Evolutionary conservation across 2,329 filamentous ascomycete species (phyloP).

Genomic region (Pestalotiopsis sp.): DNA sequence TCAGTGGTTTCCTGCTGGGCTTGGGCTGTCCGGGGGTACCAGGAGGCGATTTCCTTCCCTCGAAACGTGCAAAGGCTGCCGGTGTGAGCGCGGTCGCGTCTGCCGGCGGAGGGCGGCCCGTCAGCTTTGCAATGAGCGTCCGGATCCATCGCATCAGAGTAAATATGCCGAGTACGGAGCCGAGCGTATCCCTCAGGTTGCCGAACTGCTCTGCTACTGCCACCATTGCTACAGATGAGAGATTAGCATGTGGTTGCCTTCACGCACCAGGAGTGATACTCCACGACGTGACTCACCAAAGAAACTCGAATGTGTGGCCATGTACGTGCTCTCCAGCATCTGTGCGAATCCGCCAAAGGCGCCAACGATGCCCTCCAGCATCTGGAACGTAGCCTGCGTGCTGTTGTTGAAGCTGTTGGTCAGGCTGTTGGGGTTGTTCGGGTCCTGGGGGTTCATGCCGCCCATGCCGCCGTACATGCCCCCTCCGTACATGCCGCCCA

Average conservation of each 20-base stretch:
- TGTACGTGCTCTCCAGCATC: conserved; percentile 99
- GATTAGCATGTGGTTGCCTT: not conserved
- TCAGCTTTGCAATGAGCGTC: conserved; percentile 88
- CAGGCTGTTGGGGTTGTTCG: conserved; percentile 89
- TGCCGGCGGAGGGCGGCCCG: conserved; percentile 85
- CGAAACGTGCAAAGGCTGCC: conserved; percentile 86
- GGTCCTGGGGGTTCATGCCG: conserved; percentile 53
- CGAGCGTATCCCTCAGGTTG: conserved; percentile 88
- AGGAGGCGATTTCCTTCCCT: conserved; percentile 61
- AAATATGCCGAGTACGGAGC: conserved; percentile 93
- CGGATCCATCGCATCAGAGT: conserved; percentile 94
- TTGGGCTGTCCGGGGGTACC: conserved; percentile 67
- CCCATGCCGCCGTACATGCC: conserved; percentile 37
- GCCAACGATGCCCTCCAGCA: conserved; percentile 95
- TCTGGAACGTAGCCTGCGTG: conserved; percentile 95
- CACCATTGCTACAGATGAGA: conserved; percentile 75
- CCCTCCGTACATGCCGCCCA: conserved; percentile 35
- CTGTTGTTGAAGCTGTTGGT: conserved; percentile 95
- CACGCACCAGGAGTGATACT: not conserved
- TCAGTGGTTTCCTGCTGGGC: conserved; percentile 91
- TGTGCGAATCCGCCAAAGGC: conserved; percentile 98
- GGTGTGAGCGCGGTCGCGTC: conserved; percentile 87
- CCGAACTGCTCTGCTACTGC: conserved; percentile 97
- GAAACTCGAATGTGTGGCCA: conserved; percentile 98
- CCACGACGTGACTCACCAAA: conserved; percentile 69